phyloP scores from a whole-genome alignment of 2,329 filamentous ascomycete genomes.

The Xylariales sp. region DNA sequence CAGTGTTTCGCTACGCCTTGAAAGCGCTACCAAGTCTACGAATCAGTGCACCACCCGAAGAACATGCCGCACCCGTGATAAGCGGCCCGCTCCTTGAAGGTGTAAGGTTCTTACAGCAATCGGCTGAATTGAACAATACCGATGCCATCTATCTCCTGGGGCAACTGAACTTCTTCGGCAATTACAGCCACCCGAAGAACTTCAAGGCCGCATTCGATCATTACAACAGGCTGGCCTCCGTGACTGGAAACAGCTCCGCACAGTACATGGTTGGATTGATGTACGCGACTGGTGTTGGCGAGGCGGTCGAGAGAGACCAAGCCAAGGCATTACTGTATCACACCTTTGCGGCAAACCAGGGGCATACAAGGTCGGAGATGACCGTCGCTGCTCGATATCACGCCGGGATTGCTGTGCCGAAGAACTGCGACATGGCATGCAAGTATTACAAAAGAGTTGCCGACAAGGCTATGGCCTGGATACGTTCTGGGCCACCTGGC shows the following conservation, averaged over 20 bases:
- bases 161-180: constrained; percentile 95
- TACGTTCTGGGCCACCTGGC: constrained; percentile 83
- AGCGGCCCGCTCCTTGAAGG: constrained; percentile 45
- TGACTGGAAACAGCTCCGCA: constrained; percentile 83
- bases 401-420: constrained; percentile 76
- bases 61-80: constrained; percentile 30
- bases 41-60: constrained; percentile 40
- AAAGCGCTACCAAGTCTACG: constrained; percentile 47
- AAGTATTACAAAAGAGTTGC: constrained; percentile 91
- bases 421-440: constrained; percentile 79
- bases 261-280: constrained; percentile 95
- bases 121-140: constrained; percentile 55
- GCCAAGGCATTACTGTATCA: constrained; percentile 91
- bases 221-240: constrained; percentile 71
- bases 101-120: constrained; percentile 47
- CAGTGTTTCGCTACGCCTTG: constrained; percentile 38
- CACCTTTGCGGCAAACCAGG: constrained; percentile 82
- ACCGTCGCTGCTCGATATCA: constrained; percentile 84
- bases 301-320: constrained; percentile 77
- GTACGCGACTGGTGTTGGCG: constrained; percentile 88
- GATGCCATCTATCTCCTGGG: constrained; percentile 88
- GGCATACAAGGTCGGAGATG: constrained; percentile 86
- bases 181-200: constrained; percentile 81
- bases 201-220: constrained; percentile 74
- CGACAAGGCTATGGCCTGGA: constrained; percentile 86